phyloP scores from a whole-genome alignment of 108 stramenopile genomes.

The Poteriospumella lacustris region DNA sequence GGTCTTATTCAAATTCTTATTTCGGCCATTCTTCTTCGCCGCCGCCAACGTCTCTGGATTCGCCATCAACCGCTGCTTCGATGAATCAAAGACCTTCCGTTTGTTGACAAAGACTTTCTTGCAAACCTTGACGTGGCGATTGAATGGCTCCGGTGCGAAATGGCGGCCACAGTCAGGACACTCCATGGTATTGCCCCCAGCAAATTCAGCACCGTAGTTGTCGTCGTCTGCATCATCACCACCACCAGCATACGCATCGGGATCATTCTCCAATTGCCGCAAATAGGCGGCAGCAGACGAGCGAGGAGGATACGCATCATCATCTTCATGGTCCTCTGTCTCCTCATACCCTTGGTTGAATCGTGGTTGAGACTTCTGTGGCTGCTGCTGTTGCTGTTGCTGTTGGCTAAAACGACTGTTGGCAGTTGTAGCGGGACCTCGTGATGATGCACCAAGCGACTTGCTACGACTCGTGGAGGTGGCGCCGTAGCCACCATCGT shows the following conservation, averaged over 20 bases:
- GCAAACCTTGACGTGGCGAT: slow-evolving; percentile 2
- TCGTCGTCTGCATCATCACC: neutral
- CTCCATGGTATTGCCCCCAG: neutral
- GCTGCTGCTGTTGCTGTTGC: too few relatives aligned
- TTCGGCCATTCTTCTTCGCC: neutral
- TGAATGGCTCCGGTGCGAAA: neutral
- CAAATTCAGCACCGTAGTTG: neutral
- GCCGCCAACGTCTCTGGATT: neutral
- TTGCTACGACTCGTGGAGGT: too few relatives aligned
- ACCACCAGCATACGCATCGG: neutral
- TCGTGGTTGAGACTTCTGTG: too few relatives aligned
- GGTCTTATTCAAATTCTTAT: neutral
- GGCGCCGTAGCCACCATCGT: too few relatives aligned
- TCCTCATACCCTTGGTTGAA: too few relatives aligned
- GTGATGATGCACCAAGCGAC: too few relatives aligned
- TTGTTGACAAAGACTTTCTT: slow-evolving; percentile 16
- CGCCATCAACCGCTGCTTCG: neutral
- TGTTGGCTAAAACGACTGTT: too few relatives aligned
- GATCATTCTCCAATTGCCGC: too few relatives aligned
- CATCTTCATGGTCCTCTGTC: too few relatives aligned
- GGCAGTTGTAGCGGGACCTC: too few relatives aligned
- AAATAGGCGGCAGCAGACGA: too few relatives aligned
- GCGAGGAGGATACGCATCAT: too few relatives aligned
- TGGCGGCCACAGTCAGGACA: slow-evolving; percentile 25
- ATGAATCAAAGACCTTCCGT: slow-evolving; percentile 24